These are phyloP conservation scores for Moniliophthora roreri DNA, from an alignment of 1,284 basidiomycete genomes.

Conservation along the genomic window DNA sequence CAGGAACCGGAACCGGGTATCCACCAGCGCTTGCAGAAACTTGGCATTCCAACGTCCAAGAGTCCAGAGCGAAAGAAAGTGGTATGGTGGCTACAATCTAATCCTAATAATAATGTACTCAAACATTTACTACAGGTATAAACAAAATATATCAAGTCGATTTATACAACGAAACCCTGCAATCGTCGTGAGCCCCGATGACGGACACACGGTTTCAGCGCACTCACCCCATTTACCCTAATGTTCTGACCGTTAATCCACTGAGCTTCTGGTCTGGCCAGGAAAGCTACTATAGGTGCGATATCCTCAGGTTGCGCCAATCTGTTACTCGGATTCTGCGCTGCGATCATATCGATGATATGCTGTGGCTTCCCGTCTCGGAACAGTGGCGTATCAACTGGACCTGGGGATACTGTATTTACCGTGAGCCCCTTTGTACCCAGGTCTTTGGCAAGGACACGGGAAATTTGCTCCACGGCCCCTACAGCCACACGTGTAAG, in stretches of 20 bases:
- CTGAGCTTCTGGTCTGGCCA: slow-evolving; percentile 48
- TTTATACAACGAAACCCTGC: not conserved
- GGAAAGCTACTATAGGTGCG: slow-evolving; percentile 49
- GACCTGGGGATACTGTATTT: slow-evolving; percentile 57
- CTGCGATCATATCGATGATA: slow-evolving; percentile 44
- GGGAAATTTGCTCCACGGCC: slow-evolving; percentile 56
- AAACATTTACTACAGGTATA: too few relatives aligned
- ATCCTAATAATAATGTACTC: too few relatives aligned
- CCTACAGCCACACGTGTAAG: slow-evolving; percentile 25
- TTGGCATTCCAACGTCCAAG: too few relatives aligned
- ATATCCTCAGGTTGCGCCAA: slow-evolving; percentile 55
- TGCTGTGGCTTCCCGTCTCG: slow-evolving; percentile 48
- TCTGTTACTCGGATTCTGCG: slow-evolving; percentile 44
- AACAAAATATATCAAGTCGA: too few relatives aligned
- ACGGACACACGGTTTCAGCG: too few relatives aligned
- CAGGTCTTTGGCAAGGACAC: slow-evolving; percentile 58
- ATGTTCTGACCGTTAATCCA: slow-evolving; percentile 62
- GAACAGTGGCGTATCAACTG: slow-evolving; percentile 55
- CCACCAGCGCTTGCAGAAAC: too few relatives aligned
- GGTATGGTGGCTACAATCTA: too few relatives aligned
- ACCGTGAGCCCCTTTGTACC: slow-evolving; percentile 53
- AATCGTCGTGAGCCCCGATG: not conserved
- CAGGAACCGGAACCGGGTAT: too few relatives aligned
- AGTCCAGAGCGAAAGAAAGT: too few relatives aligned
- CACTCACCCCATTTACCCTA: slow-evolving; percentile 51